Evolutionary conservation across 352 stramenopile genomes (phyloP).

Genomic region (Phytophthora lateralis): DNA sequence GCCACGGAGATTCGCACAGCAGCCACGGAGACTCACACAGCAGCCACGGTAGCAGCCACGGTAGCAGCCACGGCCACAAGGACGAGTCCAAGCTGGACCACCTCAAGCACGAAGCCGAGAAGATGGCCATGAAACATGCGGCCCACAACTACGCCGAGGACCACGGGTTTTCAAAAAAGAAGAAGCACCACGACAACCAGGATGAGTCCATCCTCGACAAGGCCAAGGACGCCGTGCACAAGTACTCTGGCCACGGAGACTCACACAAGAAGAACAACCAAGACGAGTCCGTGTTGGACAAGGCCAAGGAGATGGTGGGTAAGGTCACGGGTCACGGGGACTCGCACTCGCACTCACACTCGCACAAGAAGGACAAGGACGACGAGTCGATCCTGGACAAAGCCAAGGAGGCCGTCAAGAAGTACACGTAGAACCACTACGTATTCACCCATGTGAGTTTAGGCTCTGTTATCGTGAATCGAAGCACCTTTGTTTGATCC

Average conservation of each 20-base stretch:
- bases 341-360: conserved; percentile 5
- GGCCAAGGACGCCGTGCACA: conserved; percentile 17
- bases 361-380: conserved; percentile 21
- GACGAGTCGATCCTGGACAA: conserved; percentile 35
- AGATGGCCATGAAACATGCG: conserved; percentile 22
- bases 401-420: conserved; percentile 23
- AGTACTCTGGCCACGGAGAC: conserved; percentile 9
- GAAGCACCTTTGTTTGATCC: not conserved
- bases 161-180: conserved; percentile 24
- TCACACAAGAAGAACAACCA: conserved; percentile 10
- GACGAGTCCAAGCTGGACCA: conserved; percentile 25
- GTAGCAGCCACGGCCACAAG: conserved; percentile 2
- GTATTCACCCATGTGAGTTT: not conserved
- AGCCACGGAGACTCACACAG: conserved; percentile 11
- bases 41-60: conserved; percentile 1
- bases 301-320: conserved; percentile 29
- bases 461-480: not conserved
- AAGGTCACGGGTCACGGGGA: conserved; percentile 30
- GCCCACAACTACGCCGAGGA: conserved; percentile 27
- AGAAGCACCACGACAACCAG: conserved; percentile 25
- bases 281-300: conserved; percentile 26
- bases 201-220: conserved; percentile 28
- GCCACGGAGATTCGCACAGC: conserved; percentile 10
- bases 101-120: conserved; percentile 24
- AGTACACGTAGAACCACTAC: conserved; percentile 23